These are phyloP conservation scores for Solanum pinnatisectum DNA, from an alignment of 257 asterid genomes.

Conservation along the genomic window DNA sequence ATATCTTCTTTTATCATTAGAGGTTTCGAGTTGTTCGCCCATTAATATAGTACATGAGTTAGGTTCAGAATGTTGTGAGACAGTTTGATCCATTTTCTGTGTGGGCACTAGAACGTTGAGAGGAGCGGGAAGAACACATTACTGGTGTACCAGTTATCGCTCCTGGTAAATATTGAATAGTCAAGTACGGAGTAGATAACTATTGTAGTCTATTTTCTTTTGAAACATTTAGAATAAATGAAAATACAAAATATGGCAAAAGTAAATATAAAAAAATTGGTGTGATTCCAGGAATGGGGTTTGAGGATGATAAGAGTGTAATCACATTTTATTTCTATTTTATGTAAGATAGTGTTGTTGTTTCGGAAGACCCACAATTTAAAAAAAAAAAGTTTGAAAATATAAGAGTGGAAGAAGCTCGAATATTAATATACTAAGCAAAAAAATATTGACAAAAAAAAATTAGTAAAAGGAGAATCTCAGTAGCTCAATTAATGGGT, in stretches of 20 bases:
- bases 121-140: background rate
- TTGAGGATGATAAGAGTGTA: background rate
- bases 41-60: too few species aligned
- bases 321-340: too few species aligned
- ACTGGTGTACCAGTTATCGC: background rate
- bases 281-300: background rate
- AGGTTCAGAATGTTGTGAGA: too few species aligned
- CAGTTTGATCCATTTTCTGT: accelerated
- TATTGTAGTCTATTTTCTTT: background rate
- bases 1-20: too few species aligned
- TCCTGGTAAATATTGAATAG: too few species aligned
- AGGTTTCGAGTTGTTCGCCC: background rate
- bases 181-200: too few species aligned
- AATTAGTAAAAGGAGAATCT: too few species aligned
- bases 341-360: background rate
- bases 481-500: background rate
- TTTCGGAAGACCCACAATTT: too few species aligned
- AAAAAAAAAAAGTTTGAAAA: too few species aligned
- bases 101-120: background rate
- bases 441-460: too few species aligned
- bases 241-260: background rate
- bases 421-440: background rate
- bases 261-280: background rate
- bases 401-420: background rate
- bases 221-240: background rate